Conservation (phyloP, 2,329 filamentous ascomycete species). For the Pseudogymnoascus sp. region DNA sequence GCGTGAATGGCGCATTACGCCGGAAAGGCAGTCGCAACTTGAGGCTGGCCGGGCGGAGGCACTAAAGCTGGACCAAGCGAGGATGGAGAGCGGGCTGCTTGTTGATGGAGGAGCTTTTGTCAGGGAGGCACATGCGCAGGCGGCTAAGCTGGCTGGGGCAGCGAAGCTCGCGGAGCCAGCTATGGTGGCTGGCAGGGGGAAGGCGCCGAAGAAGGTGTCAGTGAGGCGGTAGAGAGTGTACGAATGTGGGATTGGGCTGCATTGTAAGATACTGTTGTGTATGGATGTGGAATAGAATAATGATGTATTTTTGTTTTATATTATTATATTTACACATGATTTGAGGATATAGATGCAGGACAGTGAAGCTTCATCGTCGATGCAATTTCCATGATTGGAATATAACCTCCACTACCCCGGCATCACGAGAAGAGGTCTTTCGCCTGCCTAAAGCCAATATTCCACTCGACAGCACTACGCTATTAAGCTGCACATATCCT, state of each 20-base stretch:
- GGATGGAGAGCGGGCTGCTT: conserved; percentile 45
- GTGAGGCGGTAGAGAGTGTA: conserved; percentile 19
- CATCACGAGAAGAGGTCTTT: too few species aligned
- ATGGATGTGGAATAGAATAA: conserved; percentile 1
- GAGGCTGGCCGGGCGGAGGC: conserved; percentile 49
- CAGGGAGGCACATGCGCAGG: conserved; percentile 31
- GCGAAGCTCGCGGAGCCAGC: conserved; percentile 22
- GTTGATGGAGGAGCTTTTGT: conserved; percentile 52
- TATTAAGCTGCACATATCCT: too few species aligned
- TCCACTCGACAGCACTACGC: too few species aligned
- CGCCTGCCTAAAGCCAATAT: too few species aligned
- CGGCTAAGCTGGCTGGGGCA: conserved; percentile 10
- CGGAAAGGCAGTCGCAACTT: conserved; percentile 58
- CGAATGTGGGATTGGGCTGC: conserved; percentile 1
- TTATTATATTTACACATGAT: background rate
- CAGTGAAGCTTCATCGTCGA: background rate
- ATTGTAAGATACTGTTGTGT: conserved; percentile 5
- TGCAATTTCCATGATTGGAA: background rate
- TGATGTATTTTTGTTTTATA: conserved; percentile 1
- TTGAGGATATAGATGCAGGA: background rate
- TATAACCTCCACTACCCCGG: background rate
- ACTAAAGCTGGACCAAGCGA: conserved; percentile 47
- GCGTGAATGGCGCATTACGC: conserved; percentile 71
- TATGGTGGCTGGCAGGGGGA: conserved; percentile 19
- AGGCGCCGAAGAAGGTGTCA: conserved; percentile 20